phyloP scores from a whole-genome alignment of 169 alveolate genomes.

The Cryptosporidium ryanae region DNA sequence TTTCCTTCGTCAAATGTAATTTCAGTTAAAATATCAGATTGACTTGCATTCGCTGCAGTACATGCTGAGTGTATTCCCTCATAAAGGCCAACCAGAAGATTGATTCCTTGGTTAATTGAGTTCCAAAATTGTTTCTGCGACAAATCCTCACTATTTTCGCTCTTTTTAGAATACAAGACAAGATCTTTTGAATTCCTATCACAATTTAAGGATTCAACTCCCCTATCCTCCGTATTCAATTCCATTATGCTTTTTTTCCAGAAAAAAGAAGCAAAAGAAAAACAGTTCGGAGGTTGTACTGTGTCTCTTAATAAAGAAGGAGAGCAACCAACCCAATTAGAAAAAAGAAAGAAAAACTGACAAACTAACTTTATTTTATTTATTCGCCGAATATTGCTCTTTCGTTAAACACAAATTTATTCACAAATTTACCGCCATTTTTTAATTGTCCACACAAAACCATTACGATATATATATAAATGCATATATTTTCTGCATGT shows the following conservation, averaged over 20 bases:
- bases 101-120: conserved; percentile 53
- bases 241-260: background rate
- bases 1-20: conserved; percentile 15
- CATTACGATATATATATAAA: conserved; percentile 21
- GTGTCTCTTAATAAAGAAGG: background rate
- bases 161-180: conserved; percentile 24
- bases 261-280: background rate
- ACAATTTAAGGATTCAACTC: background rate
- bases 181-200: conserved; percentile 16
- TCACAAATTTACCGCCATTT: conserved; percentile 37
- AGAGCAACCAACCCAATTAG: background rate
- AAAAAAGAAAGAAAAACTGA: background rate
- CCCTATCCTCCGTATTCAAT: conserved; percentile 2
- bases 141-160: background rate
- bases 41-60: conserved; percentile 27
- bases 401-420: conserved; percentile 34
- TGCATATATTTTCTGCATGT: conserved; percentile 35
- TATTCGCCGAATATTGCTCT: conserved; percentile 10
- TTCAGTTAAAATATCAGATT: conserved; percentile 37
- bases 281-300: background rate
- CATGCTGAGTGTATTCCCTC: conserved; percentile 73
- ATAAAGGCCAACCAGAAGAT: conserved; percentile 58
- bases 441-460: conserved; percentile 70
- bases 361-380: conserved; percentile 12
- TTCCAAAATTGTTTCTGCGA: conserved; percentile 24